Evolutionary conservation across 495 filamentous ascomycete species (phyloP).

Genomic region (Coniosporium apollinis): DNA sequence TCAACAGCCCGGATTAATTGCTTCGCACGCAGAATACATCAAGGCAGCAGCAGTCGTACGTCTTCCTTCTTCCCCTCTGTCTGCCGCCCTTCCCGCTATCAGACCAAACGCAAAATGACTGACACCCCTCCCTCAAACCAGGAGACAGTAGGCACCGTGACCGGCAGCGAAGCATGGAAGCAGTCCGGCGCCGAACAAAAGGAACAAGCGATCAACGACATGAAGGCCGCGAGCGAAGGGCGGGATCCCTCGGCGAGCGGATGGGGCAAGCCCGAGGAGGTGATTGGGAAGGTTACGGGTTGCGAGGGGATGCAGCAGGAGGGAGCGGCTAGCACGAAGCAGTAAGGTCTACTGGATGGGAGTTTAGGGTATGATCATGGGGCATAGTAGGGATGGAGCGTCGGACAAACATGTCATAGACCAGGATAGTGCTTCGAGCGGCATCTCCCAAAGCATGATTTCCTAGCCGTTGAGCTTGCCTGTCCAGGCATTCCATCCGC

Average conservation of each 20-base stretch:
- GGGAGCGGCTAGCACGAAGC: neutral
- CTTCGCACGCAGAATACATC: slow-evolving; percentile 22
- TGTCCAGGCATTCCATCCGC: too few relatives aligned
- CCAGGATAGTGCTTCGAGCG: too few relatives aligned
- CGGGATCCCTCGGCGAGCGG: slow-evolving; percentile 17
- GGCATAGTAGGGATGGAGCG: too few relatives aligned
- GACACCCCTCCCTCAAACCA: slow-evolving; percentile 7
- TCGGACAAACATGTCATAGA: too few relatives aligned
- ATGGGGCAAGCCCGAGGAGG: slow-evolving; percentile 22
- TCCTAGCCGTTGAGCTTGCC: too few relatives aligned
- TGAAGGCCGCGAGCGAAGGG: slow-evolving; percentile 20
- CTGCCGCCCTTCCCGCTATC: neutral
- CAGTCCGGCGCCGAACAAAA: slow-evolving; percentile 18
- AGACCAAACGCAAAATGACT: neutral
- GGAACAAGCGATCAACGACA: slow-evolving; percentile 17
- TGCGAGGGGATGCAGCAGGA: slow-evolving; percentile 7
- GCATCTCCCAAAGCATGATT: too few relatives aligned
- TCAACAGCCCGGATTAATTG: slow-evolving; percentile 19
- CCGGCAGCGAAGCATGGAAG: slow-evolving; percentile 20
- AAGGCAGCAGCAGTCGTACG: slow-evolving; percentile 23
- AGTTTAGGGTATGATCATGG: too few relatives aligned
- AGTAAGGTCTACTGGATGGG: too few relatives aligned
- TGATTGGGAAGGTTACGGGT: slow-evolving; percentile 19
- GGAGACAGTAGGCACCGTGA: slow-evolving; percentile 19
- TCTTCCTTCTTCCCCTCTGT: neutral